Base-by-base conservation (phyloP, 768 basidiomycete genomes). In the Mycena epipterygia region DNA sequence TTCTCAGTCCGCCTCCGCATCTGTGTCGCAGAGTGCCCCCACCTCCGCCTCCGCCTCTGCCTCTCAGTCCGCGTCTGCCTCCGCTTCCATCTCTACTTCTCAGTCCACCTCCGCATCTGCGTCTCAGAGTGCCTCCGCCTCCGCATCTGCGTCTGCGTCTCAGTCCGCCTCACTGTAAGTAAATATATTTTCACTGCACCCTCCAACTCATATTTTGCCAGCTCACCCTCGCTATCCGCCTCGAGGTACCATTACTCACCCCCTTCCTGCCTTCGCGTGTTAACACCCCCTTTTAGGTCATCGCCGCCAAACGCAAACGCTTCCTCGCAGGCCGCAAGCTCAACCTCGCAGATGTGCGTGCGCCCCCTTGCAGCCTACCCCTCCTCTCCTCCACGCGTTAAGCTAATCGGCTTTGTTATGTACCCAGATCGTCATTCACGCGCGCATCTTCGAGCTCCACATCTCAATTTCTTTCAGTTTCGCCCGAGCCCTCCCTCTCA, bases 301-400 rank as follows among this genome's bases (percentile, higher is more conserved):
- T 51, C 61, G 7, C 29, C n/a, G n/a, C n/a, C n/a, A n/a, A n/a
- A n/a, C n/a, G n/a, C n/a, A n/a, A n/a, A n/a, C n/a, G n/a, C n/a
- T n/a, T n/a, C n/a, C n/a, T n/a, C n/a, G n/a, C n/a, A n/a, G n/a
- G n/a, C n/a, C n/a, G n/a, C 63, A 41, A 64, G 63, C 51, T 64
- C 49, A 39, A 37, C 63, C 25, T 39, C 25, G 48, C 63, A 25
- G 49, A 64, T 27, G 63, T 64, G 51, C 51, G 63, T 53, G 11
- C 5, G 23, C 4, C 17, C 33, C 33, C 21, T 41, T 2, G 33
- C 9, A 12, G 5, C 5, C 30, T 53, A 19, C 17, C 27, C 44
- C 44, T 41, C 39, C 13, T 37, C 13, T 56, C 9, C 23, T 56
- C 53, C 14, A 56, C 33, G 17, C n/a, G 13, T 4, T n/a, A n/a